Percentiles rank a stretch among this genome's conserved stretches.
Conservation (phyloP, 106 monocot species). For the Dendrobium huoshanense region DNA sequence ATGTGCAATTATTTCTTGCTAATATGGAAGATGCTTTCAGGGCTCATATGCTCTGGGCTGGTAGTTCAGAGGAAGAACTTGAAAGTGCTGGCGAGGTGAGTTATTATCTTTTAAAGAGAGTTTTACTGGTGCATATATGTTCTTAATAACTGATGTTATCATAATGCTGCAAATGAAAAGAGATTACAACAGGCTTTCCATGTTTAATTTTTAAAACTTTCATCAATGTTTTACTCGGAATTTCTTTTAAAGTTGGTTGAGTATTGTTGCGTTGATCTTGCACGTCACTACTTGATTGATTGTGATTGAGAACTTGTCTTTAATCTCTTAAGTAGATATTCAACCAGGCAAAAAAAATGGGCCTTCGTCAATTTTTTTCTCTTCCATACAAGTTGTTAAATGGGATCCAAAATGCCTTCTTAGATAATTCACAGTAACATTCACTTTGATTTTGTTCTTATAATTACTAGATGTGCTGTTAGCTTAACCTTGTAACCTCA, state of each 20-base stretch:
- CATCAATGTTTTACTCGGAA: background rate
- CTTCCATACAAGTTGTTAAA: background rate
- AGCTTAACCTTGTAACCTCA: background rate
- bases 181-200: background rate
- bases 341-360: background rate
- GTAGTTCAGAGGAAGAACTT: slow-evolving; percentile 88
- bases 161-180: background rate
- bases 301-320: background rate
- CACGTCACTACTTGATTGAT: background rate
- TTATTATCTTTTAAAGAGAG: background rate
- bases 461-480: background rate
- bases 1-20: slow-evolving; percentile 79
- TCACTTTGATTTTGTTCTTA: background rate
- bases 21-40: slow-evolving; percentile 87
- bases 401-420: background rate
- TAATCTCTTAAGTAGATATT: background rate
- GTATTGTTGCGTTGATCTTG: background rate
- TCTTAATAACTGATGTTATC: background rate
- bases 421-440: background rate
- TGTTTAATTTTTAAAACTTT: slow-evolving; percentile 3
- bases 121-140: background rate
- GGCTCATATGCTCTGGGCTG: slow-evolving; percentile 81
- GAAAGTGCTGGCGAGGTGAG: slow-evolving; percentile 94
- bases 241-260: slow-evolving; percentile 1
- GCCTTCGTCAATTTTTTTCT: background rate